These are phyloP conservation scores for Boletus semigastroideus DNA, from an alignment of 1,284 basidiomycete genomes.

Conservation along the genomic window DNA sequence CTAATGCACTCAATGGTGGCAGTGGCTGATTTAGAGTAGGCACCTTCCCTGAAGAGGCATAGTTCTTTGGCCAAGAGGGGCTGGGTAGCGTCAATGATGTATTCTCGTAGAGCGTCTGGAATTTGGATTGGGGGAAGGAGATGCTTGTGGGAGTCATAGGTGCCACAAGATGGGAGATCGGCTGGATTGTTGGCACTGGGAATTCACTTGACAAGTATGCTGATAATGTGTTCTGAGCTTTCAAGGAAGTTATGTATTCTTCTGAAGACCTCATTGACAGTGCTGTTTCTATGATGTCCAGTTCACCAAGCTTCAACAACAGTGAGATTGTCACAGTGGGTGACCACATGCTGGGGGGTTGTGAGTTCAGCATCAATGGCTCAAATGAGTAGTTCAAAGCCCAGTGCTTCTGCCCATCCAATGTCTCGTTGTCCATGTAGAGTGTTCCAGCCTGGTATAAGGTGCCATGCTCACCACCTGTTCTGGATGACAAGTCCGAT, in stretches of 20 bases:
- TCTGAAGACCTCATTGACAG: neutral
- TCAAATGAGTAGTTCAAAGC: neutral
- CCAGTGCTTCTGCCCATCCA: neutral
- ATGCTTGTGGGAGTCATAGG: too few relatives aligned
- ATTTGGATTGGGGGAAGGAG: too few relatives aligned
- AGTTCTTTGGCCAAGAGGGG: neutral
- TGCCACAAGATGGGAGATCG: neutral
- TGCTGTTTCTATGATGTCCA: neutral
- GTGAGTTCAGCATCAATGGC: neutral
- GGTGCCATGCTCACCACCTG: neutral
- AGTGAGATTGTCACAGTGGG: neutral
- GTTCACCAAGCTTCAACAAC: neutral
- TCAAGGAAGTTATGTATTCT: neutral
- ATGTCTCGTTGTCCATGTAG: neutral
- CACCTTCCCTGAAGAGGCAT: neutral
- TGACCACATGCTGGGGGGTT: neutral
- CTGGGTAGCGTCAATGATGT: neutral
- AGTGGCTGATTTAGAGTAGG: neutral
- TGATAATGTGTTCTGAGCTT: accelerated
- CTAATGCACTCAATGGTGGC: neutral
- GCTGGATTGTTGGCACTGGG: neutral
- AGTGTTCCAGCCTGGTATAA: neutral
- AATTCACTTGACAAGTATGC: neutral
- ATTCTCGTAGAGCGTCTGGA: too few relatives aligned
- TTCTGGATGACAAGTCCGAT: neutral